These are phyloP conservation scores for Pleurotus pulmonarius DNA, from an alignment of 768 basidiomycete genomes.

Conservation along the genomic window DNA sequence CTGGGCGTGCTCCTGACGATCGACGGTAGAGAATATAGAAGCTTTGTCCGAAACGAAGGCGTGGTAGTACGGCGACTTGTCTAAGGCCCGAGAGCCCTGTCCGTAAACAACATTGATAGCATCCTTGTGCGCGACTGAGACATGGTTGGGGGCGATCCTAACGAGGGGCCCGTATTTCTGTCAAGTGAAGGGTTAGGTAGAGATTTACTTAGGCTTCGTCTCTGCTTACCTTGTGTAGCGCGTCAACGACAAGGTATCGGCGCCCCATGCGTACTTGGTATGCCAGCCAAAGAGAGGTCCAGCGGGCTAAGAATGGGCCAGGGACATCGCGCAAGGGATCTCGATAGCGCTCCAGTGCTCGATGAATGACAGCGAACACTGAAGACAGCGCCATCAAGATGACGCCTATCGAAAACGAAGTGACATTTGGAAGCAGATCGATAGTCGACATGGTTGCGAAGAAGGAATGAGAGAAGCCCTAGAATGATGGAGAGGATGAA, in stretches of 20 bases:
- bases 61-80: conserved; percentile 27
- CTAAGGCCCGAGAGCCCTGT: conserved; percentile 24
- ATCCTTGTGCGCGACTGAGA: conserved; percentile 25
- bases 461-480: not conserved
- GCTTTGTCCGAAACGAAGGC: conserved; percentile 25
- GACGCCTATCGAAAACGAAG: conserved; percentile 2
- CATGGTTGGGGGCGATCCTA: conserved; percentile 27
- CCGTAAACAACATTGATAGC: conserved; percentile 26
- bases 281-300: conserved; percentile 27
- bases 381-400: conserved; percentile 5
- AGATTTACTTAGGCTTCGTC: not conserved
- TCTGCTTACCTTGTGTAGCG: conserved; percentile 20
- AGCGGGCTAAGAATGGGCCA: conserved; percentile 25
- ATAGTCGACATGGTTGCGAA: conserved; percentile 4
- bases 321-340: conserved; percentile 19
- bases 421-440: conserved; percentile 5
- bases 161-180: conserved; percentile 26
- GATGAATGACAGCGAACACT: conserved; percentile 1
- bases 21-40: conserved; percentile 26
- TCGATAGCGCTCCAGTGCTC: conserved; percentile 3
- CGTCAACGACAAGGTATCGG: conserved; percentile 25
- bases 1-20: conserved; percentile 25
- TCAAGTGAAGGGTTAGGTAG: not conserved
- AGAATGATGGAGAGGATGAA: not conserved
- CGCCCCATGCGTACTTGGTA: conserved; percentile 24